phyloP scores from a whole-genome alignment of 2,329 filamentous ascomycete species.

The Hymenoscyphus albidus region DNA sequence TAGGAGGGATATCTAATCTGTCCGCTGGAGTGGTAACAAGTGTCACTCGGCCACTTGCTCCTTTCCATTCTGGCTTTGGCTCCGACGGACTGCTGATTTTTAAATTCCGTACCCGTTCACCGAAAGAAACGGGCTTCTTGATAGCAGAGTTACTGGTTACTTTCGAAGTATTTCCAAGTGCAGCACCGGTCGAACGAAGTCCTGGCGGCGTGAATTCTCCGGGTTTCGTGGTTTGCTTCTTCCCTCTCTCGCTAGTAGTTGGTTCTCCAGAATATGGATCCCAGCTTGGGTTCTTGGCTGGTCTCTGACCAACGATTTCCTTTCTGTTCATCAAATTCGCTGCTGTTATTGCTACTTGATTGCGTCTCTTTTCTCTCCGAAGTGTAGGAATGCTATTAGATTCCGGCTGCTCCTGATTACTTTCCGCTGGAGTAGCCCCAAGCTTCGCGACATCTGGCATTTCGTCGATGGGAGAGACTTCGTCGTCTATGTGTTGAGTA shows the following conservation, averaged over 20 bases:
- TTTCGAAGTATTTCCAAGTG: slow-evolving; percentile 26
- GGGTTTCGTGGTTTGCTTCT: slow-evolving; percentile 53
- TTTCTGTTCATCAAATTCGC: slow-evolving; percentile 28
- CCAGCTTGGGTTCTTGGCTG: slow-evolving; percentile 49
- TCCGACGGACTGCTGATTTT: slow-evolving; percentile 32
- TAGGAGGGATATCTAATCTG: slow-evolving; percentile 51
- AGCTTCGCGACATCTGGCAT: slow-evolving; percentile 29
- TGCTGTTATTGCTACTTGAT: slow-evolving; percentile 28
- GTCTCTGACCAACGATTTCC: slow-evolving; percentile 23
- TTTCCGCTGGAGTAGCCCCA: slow-evolving; percentile 14
- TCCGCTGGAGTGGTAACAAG: slow-evolving; percentile 64
- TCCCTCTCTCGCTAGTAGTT: slow-evolving; percentile 53
- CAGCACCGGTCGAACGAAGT: slow-evolving; percentile 19
- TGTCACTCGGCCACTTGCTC: slow-evolving; percentile 63
- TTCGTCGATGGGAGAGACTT: slow-evolving; percentile 43
- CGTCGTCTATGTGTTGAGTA: slow-evolving; percentile 22
- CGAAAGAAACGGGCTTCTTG: slow-evolving; percentile 39
- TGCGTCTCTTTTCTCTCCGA: slow-evolving; percentile 32
- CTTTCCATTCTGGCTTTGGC: slow-evolving; percentile 62
- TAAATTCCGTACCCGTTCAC: slow-evolving; percentile 44
- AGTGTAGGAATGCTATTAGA: slow-evolving; percentile 34
- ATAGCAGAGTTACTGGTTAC: slow-evolving; percentile 28
- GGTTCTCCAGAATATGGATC: slow-evolving; percentile 65
- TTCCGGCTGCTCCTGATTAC: slow-evolving; percentile 13
- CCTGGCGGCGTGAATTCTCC: slow-evolving; percentile 41